Evolutionary conservation across 305 asterid genomes (phyloP), one percentile per base, ranked within the genome.

Genomic region (Fraxinus greggii): DNA sequence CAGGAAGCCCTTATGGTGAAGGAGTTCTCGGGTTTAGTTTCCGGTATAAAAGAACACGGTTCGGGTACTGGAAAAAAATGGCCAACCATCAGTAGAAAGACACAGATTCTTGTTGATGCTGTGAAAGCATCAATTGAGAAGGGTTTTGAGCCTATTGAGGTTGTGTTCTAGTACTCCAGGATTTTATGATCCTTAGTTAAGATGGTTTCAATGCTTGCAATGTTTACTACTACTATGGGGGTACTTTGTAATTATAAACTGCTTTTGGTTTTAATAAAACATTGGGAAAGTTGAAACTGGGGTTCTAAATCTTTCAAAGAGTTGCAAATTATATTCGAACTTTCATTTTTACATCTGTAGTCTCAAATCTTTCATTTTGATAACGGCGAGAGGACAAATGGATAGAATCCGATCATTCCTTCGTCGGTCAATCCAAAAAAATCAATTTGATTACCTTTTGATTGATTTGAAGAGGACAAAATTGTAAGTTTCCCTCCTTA

Each of bases 1-100:
- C 99, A 95, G 76, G 99, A 95, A 85, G 98, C 90, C n/a, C 90
- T 87, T 12, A 89, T 94, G 97, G 88, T 95, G 80, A 86, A 67
- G 75, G 97, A 92, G 86, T 94, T 95, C 72, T 85, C 90, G 24
- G 84, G 92, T 29, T 82, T 92, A 70, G 97, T 94, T 6, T 83
- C 80, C 3, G 36, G 86, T 36, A 83, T 94, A 38, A 89, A 88
- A 80, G 82, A 65, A 13, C 84, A 82, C 0, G 97, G 96, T 15
- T 86, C 77, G 0, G 85, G 86, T 38, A 93, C 96, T 1, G 96
- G 91, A 87, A 88, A 89, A 88, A 92, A 91, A 72, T 94, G 99
- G 98, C 91, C 92, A 7, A 82, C 80, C 0, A 63, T 86, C 5
- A 91, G 98, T 75, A 85, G 97, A 84, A 95, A 92, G 91, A 95